A percentile compares a stretch with the other conserved stretches of the same genome.
Evolutionary conservation across 768 basidiomycete genomes (phyloP).

Genomic region (Pisolithus sp.): DNA sequence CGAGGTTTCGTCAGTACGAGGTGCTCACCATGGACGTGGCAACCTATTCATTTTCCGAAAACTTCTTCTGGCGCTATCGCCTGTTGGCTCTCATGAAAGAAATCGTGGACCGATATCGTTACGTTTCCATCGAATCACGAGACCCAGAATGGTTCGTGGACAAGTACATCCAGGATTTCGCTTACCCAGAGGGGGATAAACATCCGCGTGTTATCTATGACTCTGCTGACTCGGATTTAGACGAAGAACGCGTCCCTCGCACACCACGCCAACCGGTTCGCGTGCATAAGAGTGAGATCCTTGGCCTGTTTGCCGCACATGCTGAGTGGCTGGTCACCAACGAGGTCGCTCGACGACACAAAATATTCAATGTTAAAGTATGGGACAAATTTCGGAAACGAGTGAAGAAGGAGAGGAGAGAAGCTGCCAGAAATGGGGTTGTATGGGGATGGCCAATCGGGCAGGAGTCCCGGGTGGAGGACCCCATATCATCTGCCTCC

Average conservation of each 20-base stretch:
- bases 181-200: constrained; percentile 28
- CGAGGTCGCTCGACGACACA: constrained; percentile 26
- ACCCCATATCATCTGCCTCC: constrained; percentile 6
- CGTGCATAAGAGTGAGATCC: constrained; percentile 46
- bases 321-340: constrained; percentile 54
- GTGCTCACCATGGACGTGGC: constrained; percentile 41
- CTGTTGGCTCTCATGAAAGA: constrained; percentile 41
- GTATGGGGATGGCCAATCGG: constrained; percentile 21
- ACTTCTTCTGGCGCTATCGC: constrained; percentile 49
- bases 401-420: constrained; percentile 25
- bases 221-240: constrained; percentile 23
- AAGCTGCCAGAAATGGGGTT: constrained; percentile 22
- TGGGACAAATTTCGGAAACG: constrained; percentile 45
- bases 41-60: constrained; percentile 36
- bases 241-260: constrained; percentile 21
- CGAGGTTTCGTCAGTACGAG: constrained; percentile 38
- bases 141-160: not conserved
- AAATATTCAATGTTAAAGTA: constrained; percentile 34
- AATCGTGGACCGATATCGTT: constrained; percentile 32
- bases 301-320: constrained; percentile 46
- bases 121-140: constrained; percentile 25
- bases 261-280: constrained; percentile 39
- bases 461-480: not conserved
- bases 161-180: not conserved
- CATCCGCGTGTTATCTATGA: constrained; percentile 11